These are phyloP conservation scores for Starmera caribaea DNA, from an alignment of 805 yeast genomes.

Conservation along the genomic window DNA sequence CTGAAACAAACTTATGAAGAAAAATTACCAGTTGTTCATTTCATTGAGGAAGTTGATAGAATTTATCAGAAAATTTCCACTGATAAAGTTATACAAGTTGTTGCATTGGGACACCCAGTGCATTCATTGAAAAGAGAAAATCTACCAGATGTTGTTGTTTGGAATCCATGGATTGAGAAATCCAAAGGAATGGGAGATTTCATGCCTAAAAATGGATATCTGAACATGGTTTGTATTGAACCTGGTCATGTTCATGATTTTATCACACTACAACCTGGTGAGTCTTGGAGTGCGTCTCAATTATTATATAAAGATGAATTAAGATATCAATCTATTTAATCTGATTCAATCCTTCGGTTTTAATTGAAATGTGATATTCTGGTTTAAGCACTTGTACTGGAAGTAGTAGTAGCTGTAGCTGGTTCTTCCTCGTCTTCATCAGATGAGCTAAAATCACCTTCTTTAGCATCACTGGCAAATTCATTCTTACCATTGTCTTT, in stretches of 20 bases:
- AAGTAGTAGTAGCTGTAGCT: not conserved
- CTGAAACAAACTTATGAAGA: slow-evolving; percentile 52
- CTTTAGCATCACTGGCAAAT: slow-evolving; percentile 7
- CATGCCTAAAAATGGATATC: slow-evolving; percentile 74
- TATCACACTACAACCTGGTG: slow-evolving; percentile 56
- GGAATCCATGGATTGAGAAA: slow-evolving; percentile 95
- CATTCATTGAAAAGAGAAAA: slow-evolving; percentile 59
- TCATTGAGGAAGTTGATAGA: slow-evolving; percentile 76
- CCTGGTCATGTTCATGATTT: slow-evolving; percentile 82
- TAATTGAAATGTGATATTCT: not conserved
- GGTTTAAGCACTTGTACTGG: not conserved
- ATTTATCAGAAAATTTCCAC: slow-evolving; percentile 59
- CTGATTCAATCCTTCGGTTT: not conserved
- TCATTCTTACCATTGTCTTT: not conserved
- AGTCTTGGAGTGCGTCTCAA: slow-evolving; percentile 69
- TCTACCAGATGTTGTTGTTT: slow-evolving; percentile 69
- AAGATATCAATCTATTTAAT: slow-evolving; percentile 43
- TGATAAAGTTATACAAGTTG: slow-evolving; percentile 52
- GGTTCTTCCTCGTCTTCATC: slow-evolving; percentile 22
- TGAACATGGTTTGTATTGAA: slow-evolving; percentile 88
- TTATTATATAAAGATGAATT: slow-evolving; percentile 45
- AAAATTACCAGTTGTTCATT: slow-evolving; percentile 64
- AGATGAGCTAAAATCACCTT: slow-evolving; percentile 20
- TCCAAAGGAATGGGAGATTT: slow-evolving; percentile 83
- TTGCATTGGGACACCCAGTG: slow-evolving; percentile 59